These are phyloP conservation scores for Pestalotiopsis sp. DNA, from an alignment of 2,329 filamentous ascomycete species.

Conservation along the genomic window DNA sequence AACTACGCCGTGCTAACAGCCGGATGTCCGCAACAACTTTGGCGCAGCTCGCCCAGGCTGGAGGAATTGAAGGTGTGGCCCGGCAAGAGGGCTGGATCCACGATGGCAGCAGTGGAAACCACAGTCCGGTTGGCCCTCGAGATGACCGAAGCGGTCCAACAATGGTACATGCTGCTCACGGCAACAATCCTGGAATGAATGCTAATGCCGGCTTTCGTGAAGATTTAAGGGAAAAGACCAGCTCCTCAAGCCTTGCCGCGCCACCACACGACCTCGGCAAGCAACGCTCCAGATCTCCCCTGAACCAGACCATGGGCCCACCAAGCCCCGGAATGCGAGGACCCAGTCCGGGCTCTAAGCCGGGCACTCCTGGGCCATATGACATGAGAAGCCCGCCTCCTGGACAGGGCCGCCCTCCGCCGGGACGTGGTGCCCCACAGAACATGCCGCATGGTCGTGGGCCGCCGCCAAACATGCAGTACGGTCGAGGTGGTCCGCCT, in stretches of 20 bases:
- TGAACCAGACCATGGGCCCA: constrained; percentile 34
- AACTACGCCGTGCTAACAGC: constrained; percentile 79
- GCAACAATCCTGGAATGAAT: constrained; percentile 51
- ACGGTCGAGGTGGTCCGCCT: constrained; percentile 11
- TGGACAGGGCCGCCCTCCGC: constrained; percentile 25
- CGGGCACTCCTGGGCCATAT: constrained; percentile 15
- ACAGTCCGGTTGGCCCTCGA: constrained; percentile 32
- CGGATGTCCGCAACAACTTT: constrained; percentile 83
- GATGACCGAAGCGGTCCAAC: constrained; percentile 42
- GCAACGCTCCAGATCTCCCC: constrained; percentile 47
- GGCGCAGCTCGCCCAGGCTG: constrained; percentile 75
- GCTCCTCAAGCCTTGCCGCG: constrained; percentile 41
- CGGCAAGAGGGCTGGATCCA: constrained; percentile 30
- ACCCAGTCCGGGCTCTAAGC: constrained; percentile 32
- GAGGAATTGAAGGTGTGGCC: constrained; percentile 47
- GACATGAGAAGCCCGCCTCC: constrained; percentile 28
- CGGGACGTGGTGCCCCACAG: constrained; percentile 21
- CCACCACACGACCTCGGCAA: constrained; percentile 42
- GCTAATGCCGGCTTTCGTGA: constrained; percentile 60
- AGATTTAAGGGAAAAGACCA: constrained; percentile 47
- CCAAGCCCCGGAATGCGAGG: constrained; percentile 34
- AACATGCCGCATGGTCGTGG: constrained; percentile 11
- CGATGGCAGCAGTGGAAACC: constrained; percentile 34
- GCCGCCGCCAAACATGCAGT: constrained; percentile 2
- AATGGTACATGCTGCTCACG: constrained; percentile 53